phyloP scores from a whole-genome alignment of 1,284 basidiomycete species.

The Microbotryomycetes sp. region DNA sequence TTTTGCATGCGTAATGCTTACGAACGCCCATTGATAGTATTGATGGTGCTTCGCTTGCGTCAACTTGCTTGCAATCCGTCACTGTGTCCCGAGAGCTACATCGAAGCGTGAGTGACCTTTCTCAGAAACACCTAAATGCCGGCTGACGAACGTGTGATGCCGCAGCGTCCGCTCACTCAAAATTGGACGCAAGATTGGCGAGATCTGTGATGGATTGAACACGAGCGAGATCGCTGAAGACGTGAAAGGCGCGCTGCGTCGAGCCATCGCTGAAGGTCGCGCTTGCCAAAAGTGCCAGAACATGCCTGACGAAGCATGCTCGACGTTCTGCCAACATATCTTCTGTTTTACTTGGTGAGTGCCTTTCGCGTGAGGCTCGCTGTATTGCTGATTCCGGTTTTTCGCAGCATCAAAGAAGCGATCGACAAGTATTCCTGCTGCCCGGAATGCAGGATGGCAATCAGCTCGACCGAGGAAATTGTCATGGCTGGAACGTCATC shows the following conservation, averaged over 20 bases:
- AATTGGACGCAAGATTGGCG: neutral
- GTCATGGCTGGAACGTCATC: neutral
- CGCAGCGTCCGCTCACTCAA: neutral
- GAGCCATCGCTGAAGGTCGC: neutral
- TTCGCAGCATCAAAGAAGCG: constrained; percentile 20
- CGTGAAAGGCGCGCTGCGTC: constrained; percentile 3
- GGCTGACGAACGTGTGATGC: neutral
- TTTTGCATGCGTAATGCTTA: constrained; percentile 37
- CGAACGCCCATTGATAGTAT: constrained; percentile 62
- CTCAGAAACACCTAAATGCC: too few relatives aligned
- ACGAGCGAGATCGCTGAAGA: neutral
- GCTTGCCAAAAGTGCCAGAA: constrained; percentile 19
- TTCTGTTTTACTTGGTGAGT: constrained; percentile 28
- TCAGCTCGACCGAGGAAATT: constrained; percentile 15
- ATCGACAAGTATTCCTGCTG: constrained; percentile 8
- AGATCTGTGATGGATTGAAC: neutral
- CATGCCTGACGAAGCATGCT: constrained; percentile 17
- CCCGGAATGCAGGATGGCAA: constrained; percentile 7
- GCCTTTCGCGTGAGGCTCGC: too few relatives aligned
- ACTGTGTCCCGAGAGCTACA: constrained; percentile 64
- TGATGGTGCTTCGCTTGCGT: constrained; percentile 66
- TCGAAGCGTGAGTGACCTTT: constrained; percentile 46
- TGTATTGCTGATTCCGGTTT: neutral
- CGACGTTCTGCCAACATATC: constrained; percentile 26
- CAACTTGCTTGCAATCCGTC: constrained; percentile 75